phyloP scores from a whole-genome alignment of 116 monocot species.

The Thalassia testudinum region DNA sequence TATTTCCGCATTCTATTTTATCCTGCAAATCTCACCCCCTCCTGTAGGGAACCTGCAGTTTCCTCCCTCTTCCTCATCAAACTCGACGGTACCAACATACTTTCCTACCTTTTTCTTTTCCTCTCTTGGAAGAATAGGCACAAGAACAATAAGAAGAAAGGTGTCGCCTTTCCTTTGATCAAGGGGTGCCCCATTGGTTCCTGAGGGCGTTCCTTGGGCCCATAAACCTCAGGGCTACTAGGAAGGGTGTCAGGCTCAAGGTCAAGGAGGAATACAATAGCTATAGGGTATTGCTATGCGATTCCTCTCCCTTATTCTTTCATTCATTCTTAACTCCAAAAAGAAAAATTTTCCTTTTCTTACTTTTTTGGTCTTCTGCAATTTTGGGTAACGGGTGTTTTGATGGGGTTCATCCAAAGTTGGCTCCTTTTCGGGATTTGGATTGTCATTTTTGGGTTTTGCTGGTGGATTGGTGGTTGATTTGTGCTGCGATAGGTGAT shows the following conservation, averaged over 20 bases:
- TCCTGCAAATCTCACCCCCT: too few species aligned
- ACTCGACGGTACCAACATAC: constrained; percentile 41
- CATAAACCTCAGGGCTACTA: constrained; percentile 58
- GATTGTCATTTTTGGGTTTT: too few species aligned
- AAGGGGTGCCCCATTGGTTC: constrained; percentile 49
- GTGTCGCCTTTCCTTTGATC: constrained; percentile 51
- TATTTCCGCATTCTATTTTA: too few species aligned
- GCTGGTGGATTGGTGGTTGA: too few species aligned
- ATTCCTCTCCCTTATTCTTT: too few species aligned
- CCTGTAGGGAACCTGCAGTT: too few species aligned
- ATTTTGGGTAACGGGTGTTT: too few species aligned
- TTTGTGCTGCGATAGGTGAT: too few species aligned
- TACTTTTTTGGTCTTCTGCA: not conserved
- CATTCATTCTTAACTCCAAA: too few species aligned
- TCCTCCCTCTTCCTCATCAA: constrained; percentile 70
- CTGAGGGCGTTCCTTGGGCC: constrained; percentile 92
- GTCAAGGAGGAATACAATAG: constrained; percentile 96
- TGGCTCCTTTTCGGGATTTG: too few species aligned
- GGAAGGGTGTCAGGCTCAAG: constrained; percentile 86
- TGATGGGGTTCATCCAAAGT: too few species aligned
- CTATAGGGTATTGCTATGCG: constrained; percentile 85
- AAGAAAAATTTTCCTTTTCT: not conserved
- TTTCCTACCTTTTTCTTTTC: not conserved
- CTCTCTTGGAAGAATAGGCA: not conserved
- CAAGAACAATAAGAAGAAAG: too few species aligned